A percentile compares a stretch with the other conserved stretches of the same genome.
These are phyloP conservation scores for Sporodiniella umbellata DNA, from an alignment of 371 early-diverging fungal species.

Conservation along the genomic window DNA sequence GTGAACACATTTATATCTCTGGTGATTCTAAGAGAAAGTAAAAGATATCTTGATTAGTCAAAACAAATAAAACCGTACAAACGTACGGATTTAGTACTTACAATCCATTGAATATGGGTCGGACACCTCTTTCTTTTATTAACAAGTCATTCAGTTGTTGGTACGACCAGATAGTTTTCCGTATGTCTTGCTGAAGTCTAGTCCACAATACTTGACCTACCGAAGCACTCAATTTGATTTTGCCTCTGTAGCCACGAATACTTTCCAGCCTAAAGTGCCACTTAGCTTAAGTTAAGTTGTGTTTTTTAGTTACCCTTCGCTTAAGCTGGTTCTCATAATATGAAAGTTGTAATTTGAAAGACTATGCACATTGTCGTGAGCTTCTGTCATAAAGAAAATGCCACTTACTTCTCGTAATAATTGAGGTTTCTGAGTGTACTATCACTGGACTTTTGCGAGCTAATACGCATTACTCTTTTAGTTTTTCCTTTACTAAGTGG, in stretches of 20 bases:
- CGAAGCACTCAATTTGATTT: conserved; percentile 40
- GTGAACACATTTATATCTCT: conserved; percentile 20
- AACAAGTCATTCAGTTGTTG: conserved; percentile 42
- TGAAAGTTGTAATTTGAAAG: conserved; percentile 35
- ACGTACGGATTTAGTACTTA: conserved; percentile 27
- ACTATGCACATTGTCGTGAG: conserved; percentile 8
- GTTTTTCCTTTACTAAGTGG: neutral
- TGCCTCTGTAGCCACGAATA: conserved; percentile 37
- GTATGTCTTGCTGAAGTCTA: conserved; percentile 24
- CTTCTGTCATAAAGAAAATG: neutral
- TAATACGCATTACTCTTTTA: conserved; percentile 21
- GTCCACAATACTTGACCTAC: conserved; percentile 48
- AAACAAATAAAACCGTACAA: too few species aligned
- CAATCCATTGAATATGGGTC: conserved; percentile 37
- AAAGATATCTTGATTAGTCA: neutral
- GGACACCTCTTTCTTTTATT: conserved; percentile 28
- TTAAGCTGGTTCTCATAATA: conserved; percentile 28
- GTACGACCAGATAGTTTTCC: conserved; percentile 38
- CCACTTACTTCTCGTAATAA: conserved; percentile 10
- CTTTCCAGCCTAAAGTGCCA: conserved; percentile 15
- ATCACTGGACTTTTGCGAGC: conserved; percentile 19
- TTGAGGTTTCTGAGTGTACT: neutral
- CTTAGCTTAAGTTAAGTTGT: neutral
- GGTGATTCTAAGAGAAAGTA: conserved; percentile 24
- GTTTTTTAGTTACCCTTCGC: conserved; percentile 20